Evolutionary conservation across 148 eudicot species (phyloP), one percentile per base, ranked within the genome.

Genomic region (Agrostemma githago): DNA sequence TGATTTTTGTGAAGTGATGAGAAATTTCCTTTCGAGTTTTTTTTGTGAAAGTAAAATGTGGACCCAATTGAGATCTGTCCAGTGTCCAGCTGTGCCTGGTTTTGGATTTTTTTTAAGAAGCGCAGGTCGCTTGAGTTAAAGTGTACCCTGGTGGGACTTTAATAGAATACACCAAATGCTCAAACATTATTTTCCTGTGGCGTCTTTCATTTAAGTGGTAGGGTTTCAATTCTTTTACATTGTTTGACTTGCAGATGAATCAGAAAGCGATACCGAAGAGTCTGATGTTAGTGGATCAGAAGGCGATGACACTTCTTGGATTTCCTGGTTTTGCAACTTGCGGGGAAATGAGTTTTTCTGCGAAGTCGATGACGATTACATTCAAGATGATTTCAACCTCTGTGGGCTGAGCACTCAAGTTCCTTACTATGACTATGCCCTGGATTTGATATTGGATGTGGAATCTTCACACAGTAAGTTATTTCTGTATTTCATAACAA

Each of bases 201-300:
- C 53, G 17, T 66, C 48, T 16, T 66, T n/a, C 54, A 67, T 67
- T n/a, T 42, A 26, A 19, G 26, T 9, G 38, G 54, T 26, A 39
- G 4, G 14, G 10, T 63, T 64, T 51, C 16, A 66, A 7, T n/a
- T 64, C 6, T 37, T 8, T 34, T 51, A 62, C 19, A 37, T 54
- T 64, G 2, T 42, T 58, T 76, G 44, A 42, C 72, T 75, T 79
- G 79, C 88, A 85, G 93, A 84, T 64, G 91, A 88, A 84, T 89
- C 93, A 38, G 90, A 87, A 72, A 85, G 88, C 60, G 93, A 89
- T 77, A 89, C 88, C 72, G 93, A 84, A 82, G 93, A 84, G 72
- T 89, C 93, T 66, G 93, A 89, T 79, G 89, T 89, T 70, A 87
- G 88, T 71, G 93, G 93, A 46, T 89, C 93, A 63, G 93, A 89